Percentiles rank a stretch among this genome's conserved stretches.
Evolutionary conservation across 2,329 filamentous ascomycete genomes (phyloP).

Genomic region (Incumbomyces delicatus): DNA sequence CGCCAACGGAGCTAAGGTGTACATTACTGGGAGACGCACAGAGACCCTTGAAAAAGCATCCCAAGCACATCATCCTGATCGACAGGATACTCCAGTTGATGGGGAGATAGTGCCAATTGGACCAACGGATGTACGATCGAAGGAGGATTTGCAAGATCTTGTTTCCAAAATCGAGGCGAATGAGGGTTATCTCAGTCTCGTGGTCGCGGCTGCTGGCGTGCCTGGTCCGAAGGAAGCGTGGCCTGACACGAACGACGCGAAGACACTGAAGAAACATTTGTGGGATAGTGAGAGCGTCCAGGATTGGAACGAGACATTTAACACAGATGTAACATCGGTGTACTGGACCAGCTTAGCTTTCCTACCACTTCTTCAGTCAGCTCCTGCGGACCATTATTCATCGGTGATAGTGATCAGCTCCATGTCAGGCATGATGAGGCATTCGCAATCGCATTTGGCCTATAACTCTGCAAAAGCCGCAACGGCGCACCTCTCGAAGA

Average conservation of each 20-base stretch:
- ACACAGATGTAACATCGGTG: constrained; percentile 60
- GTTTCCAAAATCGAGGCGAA: constrained; percentile 47
- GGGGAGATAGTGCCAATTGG: constrained; percentile 46
- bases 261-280: constrained; percentile 43
- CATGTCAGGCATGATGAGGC: constrained; percentile 61
- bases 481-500: constrained; percentile 52
- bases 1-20: constrained; percentile 25
- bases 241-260: constrained; percentile 43
- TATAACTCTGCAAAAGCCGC: constrained; percentile 67
- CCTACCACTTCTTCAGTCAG: constrained; percentile 55
- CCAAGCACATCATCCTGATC: constrained; percentile 30
- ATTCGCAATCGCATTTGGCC: constrained; percentile 59
- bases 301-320: constrained; percentile 58
- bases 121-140: constrained; percentile 53
- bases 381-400: constrained; percentile 34
- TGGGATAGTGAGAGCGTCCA: constrained; percentile 55
- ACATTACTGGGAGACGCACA: constrained; percentile 24
- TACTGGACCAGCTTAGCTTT: constrained; percentile 64
- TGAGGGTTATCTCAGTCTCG: constrained; percentile 55
- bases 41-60: constrained; percentile 27
- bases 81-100: constrained; percentile 22
- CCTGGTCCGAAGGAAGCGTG: constrained; percentile 49
- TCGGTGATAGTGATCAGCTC: constrained; percentile 54
- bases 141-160: constrained; percentile 47
- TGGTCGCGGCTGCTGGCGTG: constrained; percentile 57